Conservation (phyloP, 805 yeast genomes). For the Candida sonorensis region DNA sequence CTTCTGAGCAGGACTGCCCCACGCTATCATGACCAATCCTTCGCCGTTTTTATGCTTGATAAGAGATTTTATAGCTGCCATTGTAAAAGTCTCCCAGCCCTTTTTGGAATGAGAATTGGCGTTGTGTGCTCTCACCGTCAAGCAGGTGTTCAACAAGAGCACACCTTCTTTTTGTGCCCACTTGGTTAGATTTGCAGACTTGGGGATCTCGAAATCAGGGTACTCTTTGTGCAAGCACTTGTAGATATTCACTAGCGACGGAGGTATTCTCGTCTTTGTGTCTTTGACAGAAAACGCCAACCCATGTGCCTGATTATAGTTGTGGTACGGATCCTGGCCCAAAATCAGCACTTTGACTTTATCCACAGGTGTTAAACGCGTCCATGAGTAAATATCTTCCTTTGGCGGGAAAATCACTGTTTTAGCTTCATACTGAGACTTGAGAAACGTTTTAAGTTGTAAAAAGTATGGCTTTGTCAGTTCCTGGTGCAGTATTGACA, state of each 20-base stretch:
- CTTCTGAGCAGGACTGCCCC: conserved; percentile 41
- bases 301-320: conserved; percentile 91
- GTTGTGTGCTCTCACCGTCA: conserved; percentile 88
- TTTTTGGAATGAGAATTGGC: conserved; percentile 86
- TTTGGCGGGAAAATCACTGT: conserved; percentile 70
- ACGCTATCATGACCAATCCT: conserved; percentile 70
- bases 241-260: conserved; percentile 80
- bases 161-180: conserved; percentile 87
- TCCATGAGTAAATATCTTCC: conserved; percentile 83
- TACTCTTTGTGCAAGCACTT: conserved; percentile 64
- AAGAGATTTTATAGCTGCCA: conserved; percentile 50
- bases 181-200: conserved; percentile 59
- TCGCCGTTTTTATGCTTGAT: conserved; percentile 39
- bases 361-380: conserved; percentile 71
- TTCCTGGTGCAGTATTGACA: conserved; percentile 58
- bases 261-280: conserved; percentile 78
- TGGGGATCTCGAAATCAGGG: conserved; percentile 60
- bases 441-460: conserved; percentile 57
- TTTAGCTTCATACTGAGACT: conserved; percentile 32
- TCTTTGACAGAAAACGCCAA: conserved; percentile 86
- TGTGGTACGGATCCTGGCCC: conserved; percentile 98
- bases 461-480: conserved; percentile 82
- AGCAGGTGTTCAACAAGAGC: conserved; percentile 73
- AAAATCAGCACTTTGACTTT: conserved; percentile 70
- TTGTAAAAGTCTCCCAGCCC: conserved; percentile 94